Base-by-base conservation (phyloP, 352 stramenopile species). In the Phytophthora hibernalis region DNA sequence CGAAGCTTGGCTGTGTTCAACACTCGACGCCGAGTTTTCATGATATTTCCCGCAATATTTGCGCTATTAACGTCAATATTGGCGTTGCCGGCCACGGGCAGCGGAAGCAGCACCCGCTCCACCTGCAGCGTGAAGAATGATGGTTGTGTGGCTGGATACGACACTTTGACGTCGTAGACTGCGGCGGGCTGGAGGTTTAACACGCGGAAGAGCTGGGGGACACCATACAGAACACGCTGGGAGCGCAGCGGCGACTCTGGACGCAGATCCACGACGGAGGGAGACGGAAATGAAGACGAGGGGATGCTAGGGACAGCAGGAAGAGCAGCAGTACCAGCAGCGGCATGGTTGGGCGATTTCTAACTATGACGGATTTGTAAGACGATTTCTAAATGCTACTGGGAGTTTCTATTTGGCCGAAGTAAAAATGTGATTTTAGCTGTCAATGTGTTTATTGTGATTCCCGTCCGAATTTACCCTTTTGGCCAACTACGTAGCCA, bases 81-180 rank as follows among this genome's bases (percentile, higher is more conserved):
- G 7, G 49, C 64, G 20, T 61, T 12, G 9, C 54, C 50, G 2
- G 20, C 64, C 7, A 75, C 50, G 3, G 62, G 42, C 9, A 76
- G 43, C 13, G 71, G 57, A 7, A 72, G 43, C 18, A 87, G 22
- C 33, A 90, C 60, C 6, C 70, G 71, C 56, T 78, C 72, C 31
- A 88, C 61, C 22, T 85, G 72, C 15, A 93, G 61, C 3, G 60
- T 57, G 59, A 93, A 91, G 1, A 68, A 37, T 1, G 82, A 89
- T 2, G 85, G 85, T 18, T 87, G 57, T 6, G 81, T 82, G 3
- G 85, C 81, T 3, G 80, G 72, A 40, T 91, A 93, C 63, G 85
- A 93, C 53, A 93, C 74, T 72, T 93, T 93, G 65, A 93, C 72
- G 59, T 92, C 83, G 72, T 91, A 93, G 16, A 88, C 74, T 13